These are phyloP conservation scores for Magnaporthales sp. DNA, from an alignment of 2,329 filamentous ascomycete species.

Conservation along the genomic window DNA sequence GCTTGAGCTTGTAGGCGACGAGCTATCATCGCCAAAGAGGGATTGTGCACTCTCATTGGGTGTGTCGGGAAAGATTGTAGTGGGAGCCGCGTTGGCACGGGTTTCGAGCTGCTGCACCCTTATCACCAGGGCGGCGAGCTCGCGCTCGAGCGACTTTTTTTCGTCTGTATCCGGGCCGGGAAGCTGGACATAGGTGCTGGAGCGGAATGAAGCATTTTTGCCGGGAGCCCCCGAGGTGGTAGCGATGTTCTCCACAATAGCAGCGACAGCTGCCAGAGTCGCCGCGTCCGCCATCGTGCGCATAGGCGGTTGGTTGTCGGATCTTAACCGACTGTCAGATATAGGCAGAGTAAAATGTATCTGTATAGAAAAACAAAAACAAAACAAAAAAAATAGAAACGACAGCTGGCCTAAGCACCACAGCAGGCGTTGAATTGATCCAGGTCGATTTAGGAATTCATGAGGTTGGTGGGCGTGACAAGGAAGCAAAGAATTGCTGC, in stretches of 20 bases:
- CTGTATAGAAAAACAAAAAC: not conserved
- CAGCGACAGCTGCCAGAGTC: slow-evolving; percentile 18
- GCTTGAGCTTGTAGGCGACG: slow-evolving; percentile 32
- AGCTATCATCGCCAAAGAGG: slow-evolving; percentile 50
- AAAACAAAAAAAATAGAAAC: not conserved
- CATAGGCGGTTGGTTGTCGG: not conserved
- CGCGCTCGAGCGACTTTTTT: slow-evolving; percentile 72
- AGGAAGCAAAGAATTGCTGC: not conserved
- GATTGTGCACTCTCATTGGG: slow-evolving; percentile 67
- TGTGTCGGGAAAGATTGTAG: slow-evolving; percentile 63
- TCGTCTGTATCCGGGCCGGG: slow-evolving; percentile 68
- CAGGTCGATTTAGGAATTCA: not conserved
- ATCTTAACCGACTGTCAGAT: not conserved
- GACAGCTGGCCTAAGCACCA: not conserved
- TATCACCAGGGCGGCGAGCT: slow-evolving; percentile 69
- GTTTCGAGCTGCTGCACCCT: slow-evolving; percentile 78
- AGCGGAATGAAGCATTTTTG: slow-evolving; percentile 17
- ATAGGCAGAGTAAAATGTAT: not conserved
- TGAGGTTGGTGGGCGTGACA: not conserved
- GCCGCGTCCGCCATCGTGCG: slow-evolving; percentile 20
- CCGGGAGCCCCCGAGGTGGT: slow-evolving; percentile 14
- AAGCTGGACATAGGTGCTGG: slow-evolving; percentile 51
- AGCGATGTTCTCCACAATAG: slow-evolving; percentile 21
- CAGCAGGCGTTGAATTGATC: not conserved
- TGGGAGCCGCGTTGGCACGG: slow-evolving; percentile 54